Evolutionary conservation across 352 stramenopile species (phyloP), one percentile per base, ranked within the genome.

Genomic region (Paralagenidium karlingii): DNA sequence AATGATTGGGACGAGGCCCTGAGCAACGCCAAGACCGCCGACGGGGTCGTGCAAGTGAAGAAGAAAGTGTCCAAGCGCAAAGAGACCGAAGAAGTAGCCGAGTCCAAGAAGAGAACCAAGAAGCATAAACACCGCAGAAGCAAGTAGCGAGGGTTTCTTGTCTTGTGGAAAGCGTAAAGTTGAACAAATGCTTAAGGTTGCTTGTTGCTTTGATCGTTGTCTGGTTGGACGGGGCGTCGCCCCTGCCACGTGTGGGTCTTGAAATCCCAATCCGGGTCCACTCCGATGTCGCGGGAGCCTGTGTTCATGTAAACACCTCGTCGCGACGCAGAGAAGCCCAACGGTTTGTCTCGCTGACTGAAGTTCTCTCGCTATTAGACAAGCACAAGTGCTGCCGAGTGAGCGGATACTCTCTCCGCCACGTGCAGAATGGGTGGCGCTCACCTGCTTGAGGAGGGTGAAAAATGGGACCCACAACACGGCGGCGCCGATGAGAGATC

Each of bases 1-100:
- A 71, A 91, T 10, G 87, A 97, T 45, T 98, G 93, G 90, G 76
- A 79, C 34, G 48, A 54, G 11, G 71, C 71, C 16, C 58, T 83
- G n/a, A 44, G 63, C 24, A 55, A 65, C 28, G 55, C 41, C 27
- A 49, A 46, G 2, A 13, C 28, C 16, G 58, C 54, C 11, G 43
- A 68, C 18, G 66, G 57, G 43, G 58, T 75, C 53, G 68, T 88
- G 53, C 79, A 96, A 47, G 68, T 93, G 32, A 85, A 86, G 56
- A 94, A 91, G 58, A 83, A 90, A 48, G 64, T 65, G 49, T 55
- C 55, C 22, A 66, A 71, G 32, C 58, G 66, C 5, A 68, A 82
- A 24, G 61, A 73, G 16, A 65, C 57, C 3, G 45, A 57, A 43
- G 45, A 51, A 24, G 18, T 48, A 36, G 33, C 49, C 60, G 43